These are phyloP conservation scores for Spirogloea muscicola DNA, from an alignment of 139 green algal genomes.

Conservation along the genomic window DNA sequence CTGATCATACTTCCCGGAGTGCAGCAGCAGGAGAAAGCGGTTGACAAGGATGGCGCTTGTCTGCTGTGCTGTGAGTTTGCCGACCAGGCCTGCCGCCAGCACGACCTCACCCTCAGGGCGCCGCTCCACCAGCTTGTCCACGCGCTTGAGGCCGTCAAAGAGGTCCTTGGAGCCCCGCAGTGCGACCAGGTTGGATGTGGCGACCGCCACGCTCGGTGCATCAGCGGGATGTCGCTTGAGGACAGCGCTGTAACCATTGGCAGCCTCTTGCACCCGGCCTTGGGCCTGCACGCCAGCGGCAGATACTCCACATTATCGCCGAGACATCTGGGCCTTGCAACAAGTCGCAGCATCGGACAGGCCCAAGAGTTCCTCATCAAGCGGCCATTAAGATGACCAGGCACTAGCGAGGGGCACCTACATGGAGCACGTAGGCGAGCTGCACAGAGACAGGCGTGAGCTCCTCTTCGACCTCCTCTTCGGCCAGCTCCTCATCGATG, in stretches of 20 bases:
- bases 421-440: constrained; percentile 67
- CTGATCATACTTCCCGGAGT: constrained; percentile 56
- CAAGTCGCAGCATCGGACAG: too few relatives aligned
- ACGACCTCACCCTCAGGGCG: neutral
- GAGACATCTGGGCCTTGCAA: too few relatives aligned
- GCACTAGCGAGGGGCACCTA: too few relatives aligned
- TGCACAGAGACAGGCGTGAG: constrained; percentile 74
- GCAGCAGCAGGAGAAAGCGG: constrained; percentile 63
- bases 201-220: constrained; percentile 56
- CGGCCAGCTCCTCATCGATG: constrained; percentile 75
- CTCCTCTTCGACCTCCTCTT: constrained; percentile 82
- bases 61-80: constrained; percentile 64
- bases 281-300: too few relatives aligned
- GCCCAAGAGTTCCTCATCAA: too few relatives aligned
- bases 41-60: constrained; percentile 67
- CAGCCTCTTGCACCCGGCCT: constrained; percentile 19
- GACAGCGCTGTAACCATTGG: constrained; percentile 32
- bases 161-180: constrained; percentile 36
- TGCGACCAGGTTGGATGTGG: constrained; percentile 66
- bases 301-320: too few relatives aligned
- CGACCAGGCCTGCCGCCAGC: constrained; percentile 51
- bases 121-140: constrained; percentile 58
- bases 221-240: constrained; percentile 51
- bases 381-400: too few relatives aligned
- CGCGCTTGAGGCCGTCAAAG: constrained; percentile 58